A percentile compares a stretch with the other conserved stretches of the same genome.
These are phyloP conservation scores for Plasmodium vivax DNA, from an alignment of 169 alveolate genomes.

Conservation along the genomic window DNA sequence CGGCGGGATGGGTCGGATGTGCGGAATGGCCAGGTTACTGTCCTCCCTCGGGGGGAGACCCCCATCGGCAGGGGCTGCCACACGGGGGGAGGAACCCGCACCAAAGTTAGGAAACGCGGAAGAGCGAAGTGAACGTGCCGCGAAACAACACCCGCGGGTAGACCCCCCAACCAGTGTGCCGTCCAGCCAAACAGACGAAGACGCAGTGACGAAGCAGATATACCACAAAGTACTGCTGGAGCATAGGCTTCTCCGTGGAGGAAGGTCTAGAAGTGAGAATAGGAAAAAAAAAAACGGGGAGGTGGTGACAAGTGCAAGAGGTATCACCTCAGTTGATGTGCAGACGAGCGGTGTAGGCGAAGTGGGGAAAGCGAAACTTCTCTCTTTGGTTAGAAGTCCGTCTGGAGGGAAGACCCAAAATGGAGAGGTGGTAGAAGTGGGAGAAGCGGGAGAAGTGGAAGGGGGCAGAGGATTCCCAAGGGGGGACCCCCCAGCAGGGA, in stretches of 20 bases:
- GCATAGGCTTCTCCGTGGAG: conserved; percentile 5
- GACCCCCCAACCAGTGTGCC: not conserved
- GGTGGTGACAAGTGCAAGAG: not conserved
- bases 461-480: not conserved
- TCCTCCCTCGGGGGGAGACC: not conserved
- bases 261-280: not conserved
- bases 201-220: conserved; percentile 19
- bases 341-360: not conserved
- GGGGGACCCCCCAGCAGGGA: not conserved
- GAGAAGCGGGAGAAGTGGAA: not conserved
- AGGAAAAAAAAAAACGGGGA: not conserved
- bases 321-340: not conserved
- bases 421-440: not conserved
- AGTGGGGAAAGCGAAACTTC: not conserved
- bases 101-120: not conserved
- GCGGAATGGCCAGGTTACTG: not conserved
- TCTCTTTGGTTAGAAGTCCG: not conserved
- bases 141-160: not conserved
- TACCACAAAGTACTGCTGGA: conserved; percentile 31
- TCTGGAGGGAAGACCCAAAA: not conserved
- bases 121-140: too few relatives aligned
- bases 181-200: not conserved
- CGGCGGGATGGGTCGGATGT: not conserved
- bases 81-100: not conserved
- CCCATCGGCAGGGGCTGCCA: not conserved